Conservation (phyloP, 2,329 filamentous ascomycete genomes). For the Neofusicoccum cordaticola region DNA sequence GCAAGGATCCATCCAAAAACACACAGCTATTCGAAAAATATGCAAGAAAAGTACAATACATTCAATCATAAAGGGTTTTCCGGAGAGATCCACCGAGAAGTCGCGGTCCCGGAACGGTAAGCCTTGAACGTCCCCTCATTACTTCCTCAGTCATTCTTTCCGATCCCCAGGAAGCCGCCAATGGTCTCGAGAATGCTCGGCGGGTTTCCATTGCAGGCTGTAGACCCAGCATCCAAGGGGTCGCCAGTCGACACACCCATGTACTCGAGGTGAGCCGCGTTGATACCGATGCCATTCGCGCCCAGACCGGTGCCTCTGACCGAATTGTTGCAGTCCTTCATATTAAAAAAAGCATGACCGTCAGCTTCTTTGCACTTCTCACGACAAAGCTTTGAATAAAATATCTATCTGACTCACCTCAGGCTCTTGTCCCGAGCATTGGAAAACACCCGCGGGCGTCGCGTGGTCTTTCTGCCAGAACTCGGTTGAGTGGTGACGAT, state of each 20-base stretch:
- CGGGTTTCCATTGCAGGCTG: not conserved
- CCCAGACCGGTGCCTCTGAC: not conserved
- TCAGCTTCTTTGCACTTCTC: not conserved
- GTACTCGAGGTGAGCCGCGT: conserved; percentile 6
- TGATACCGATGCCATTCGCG: not conserved
- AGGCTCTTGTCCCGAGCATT: not conserved
- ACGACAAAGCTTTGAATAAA: too few relatives aligned
- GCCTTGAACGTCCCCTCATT: not conserved
- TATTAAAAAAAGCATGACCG: not conserved
- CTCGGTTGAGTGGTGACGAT: conserved; percentile 12
- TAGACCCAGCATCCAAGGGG: not conserved
- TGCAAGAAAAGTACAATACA: not conserved
- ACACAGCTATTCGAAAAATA: too few relatives aligned
- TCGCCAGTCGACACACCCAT: not conserved
- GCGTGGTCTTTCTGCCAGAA: conserved; percentile 10
- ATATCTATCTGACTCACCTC: not conserved
- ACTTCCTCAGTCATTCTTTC: not conserved
- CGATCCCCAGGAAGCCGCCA: not conserved
- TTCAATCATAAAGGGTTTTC: not conserved
- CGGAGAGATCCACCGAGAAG: not conserved
- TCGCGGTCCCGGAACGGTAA: not conserved
- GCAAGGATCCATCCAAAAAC: too few relatives aligned
- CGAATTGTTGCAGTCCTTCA: conserved; percentile 7
- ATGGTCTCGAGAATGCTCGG: not conserved
- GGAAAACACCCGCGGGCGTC: not conserved